These are phyloP conservation scores for Phylloboletellus chloephorus DNA, from an alignment of 1,284 basidiomycete species.

Conservation along the genomic window DNA sequence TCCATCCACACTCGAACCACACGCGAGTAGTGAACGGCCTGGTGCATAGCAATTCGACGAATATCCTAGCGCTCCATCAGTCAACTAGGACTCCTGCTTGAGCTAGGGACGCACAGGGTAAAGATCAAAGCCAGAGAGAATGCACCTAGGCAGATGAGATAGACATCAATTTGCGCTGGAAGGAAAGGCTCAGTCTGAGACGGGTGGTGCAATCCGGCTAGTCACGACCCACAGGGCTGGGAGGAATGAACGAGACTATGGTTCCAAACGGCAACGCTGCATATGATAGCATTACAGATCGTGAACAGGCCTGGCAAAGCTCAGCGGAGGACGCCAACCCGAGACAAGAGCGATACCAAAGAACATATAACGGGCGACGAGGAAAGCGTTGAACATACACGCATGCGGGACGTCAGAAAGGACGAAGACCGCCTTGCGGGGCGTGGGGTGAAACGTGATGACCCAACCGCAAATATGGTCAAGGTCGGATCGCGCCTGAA, in stretches of 20 bases:
- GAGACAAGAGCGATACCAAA: slow-evolving; percentile 37
- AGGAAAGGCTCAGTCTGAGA: slow-evolving; percentile 4
- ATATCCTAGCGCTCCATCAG: slow-evolving; percentile 41
- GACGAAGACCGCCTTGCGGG: slow-evolving; percentile 31
- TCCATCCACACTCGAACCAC: slow-evolving; percentile 70
- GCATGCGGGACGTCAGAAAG: slow-evolving; percentile 21
- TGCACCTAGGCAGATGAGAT: slow-evolving; percentile 58
- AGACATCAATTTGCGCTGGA: slow-evolving; percentile 50
- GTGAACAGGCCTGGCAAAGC: slow-evolving; percentile 49
- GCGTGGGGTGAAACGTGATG: slow-evolving; percentile 5
- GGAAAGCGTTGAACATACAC: slow-evolving; percentile 32
- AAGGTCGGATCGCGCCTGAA: too few species aligned
- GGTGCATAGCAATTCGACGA: slow-evolving; percentile 51
- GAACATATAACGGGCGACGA: slow-evolving; percentile 42
- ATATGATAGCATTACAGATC: slow-evolving; percentile 59
- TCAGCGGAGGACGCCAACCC: slow-evolving; percentile 11
- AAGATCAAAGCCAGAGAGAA: slow-evolving; percentile 55
- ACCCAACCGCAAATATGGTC: too few species aligned
- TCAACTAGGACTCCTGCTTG: neutral
- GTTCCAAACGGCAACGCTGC: slow-evolving; percentile 68
- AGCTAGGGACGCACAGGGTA: slow-evolving; percentile 44
- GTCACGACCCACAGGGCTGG: slow-evolving; percentile 33
- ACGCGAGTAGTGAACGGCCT: slow-evolving; percentile 52
- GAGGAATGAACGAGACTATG: slow-evolving; percentile 41
- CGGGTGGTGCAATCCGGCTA: neutral